A percentile compares a stretch with the other conserved stretches of the same genome.
Evolutionary conservation across 768 basidiomycete species (phyloP).

Genomic region (Mycena rebaudengoi): DNA sequence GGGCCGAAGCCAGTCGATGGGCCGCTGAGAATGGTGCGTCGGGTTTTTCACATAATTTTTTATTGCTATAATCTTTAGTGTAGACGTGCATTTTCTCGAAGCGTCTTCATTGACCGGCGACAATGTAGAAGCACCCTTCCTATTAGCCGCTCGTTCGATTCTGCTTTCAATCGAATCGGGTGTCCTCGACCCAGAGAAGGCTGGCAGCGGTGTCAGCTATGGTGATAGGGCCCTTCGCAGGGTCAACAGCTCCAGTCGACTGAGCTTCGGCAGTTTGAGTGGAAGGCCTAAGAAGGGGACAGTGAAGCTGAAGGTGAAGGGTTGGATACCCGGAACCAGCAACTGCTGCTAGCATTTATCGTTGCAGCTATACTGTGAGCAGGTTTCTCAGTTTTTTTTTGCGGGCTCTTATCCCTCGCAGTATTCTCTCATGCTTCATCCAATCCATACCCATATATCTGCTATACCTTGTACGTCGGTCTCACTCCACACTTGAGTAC

Average conservation of each 20-base stretch:
- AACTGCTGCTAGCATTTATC: conserved; percentile 66
- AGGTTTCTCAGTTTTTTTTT: conserved; percentile 1
- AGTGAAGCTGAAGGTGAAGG: conserved; percentile 67
- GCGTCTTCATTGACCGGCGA: conserved; percentile 91
- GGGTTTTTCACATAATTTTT: background rate
- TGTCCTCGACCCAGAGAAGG: conserved; percentile 89
- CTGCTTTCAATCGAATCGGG: conserved; percentile 92
- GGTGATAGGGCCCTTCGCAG: conserved; percentile 92
- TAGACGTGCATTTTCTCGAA: conserved; percentile 94
- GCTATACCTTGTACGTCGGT: conserved; percentile 44
- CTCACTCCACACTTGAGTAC: conserved; percentile 37
- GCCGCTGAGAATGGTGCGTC: conserved; percentile 90
- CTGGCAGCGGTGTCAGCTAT: conserved; percentile 95
- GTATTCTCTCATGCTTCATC: conserved; percentile 23
- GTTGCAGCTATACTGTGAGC: conserved; percentile 8
- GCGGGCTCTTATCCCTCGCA: conserved; percentile 12
- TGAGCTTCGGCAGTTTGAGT: conserved; percentile 87
- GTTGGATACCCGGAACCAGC: conserved; percentile 65
- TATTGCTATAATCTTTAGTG: conserved; percentile 15
- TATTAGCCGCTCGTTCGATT: conserved; percentile 86
- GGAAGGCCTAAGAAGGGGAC: conserved; percentile 67
- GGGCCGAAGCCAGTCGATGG: conserved; percentile 94
- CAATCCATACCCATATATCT: conserved; percentile 45
- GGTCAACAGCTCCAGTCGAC: conserved; percentile 89
- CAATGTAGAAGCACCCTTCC: conserved; percentile 94